phyloP scores from a whole-genome alignment of 2,329 filamentous ascomycete species.

The Colletotrichum tanaceti region DNA sequence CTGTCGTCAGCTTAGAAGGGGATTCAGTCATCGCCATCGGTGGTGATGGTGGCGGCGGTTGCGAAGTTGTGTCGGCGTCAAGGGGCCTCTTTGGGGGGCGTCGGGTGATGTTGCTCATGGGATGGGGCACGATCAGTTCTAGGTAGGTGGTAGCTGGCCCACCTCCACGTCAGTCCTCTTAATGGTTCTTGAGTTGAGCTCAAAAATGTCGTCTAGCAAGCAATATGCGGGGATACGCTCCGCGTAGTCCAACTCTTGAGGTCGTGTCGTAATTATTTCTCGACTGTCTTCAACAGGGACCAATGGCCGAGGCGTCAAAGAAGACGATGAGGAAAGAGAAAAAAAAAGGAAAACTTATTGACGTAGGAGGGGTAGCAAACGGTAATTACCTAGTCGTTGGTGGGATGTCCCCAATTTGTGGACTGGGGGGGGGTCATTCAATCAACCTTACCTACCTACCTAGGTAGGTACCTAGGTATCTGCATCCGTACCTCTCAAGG shows the following conservation, averaged over 20 bases:
- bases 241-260: not conserved
- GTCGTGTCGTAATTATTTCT: not conserved
- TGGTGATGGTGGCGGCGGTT: not conserved
- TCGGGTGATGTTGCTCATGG: constrained; percentile 26
- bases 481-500: no score
- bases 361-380: constrained; percentile 39
- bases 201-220: not conserved
- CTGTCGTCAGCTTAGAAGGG: constrained; percentile 35
- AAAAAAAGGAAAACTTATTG: constrained; percentile 10
- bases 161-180: not conserved
- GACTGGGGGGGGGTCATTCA: not conserved
- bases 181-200: not conserved
- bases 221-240: not conserved
- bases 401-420: constrained; percentile 27
- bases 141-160: not conserved
- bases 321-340: not conserved
- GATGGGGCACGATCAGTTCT: constrained; percentile 2
- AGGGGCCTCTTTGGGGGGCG: constrained; percentile 32
- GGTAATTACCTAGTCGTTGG: constrained; percentile 17
- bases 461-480: no score
- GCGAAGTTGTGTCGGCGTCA: not conserved
- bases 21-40: constrained; percentile 7
- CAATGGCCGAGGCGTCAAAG: constrained; percentile 22
- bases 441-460: no score
- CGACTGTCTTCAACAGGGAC: constrained; percentile 8